A percentile compares a stretch with the other conserved stretches of the same genome.
phyloP scores from a whole-genome alignment of 345 rosid species.

The Zanthoxylum bungeanum region DNA sequence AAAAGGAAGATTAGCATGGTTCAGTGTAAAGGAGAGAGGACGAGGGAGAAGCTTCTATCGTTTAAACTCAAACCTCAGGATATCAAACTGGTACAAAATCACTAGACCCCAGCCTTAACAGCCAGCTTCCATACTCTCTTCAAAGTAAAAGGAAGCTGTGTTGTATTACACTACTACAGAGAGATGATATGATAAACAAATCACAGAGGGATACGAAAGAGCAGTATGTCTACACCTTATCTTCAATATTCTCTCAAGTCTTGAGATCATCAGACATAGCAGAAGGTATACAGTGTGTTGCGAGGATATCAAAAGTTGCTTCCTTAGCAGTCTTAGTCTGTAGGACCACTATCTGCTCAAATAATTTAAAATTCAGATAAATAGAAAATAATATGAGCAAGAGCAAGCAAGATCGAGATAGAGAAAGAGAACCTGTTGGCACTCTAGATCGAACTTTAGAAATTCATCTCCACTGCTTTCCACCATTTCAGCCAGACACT shows the following conservation, averaged over 20 bases:
- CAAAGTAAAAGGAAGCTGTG: background rate
- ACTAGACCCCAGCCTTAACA: background rate
- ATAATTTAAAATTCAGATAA: background rate
- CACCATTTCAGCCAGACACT: slow-evolving; percentile 78
- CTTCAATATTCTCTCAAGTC: slow-evolving; percentile 29
- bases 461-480: slow-evolving; percentile 77
- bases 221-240: background rate
- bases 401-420: background rate
- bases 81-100: background rate
- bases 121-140: background rate
- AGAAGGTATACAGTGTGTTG: slow-evolving; percentile 83
- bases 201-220: background rate
- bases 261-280: slow-evolving; percentile 88
- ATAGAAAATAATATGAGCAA: no score
- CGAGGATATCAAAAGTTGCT: slow-evolving; percentile 69
- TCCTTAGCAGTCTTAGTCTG: slow-evolving; percentile 69
- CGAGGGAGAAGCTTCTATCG: slow-evolving; percentile 55
- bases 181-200: background rate
- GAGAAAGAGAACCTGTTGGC: slow-evolving; percentile 61
- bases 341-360: slow-evolving; percentile 65
- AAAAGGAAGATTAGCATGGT: background rate
- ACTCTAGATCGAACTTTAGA: slow-evolving; percentile 77
- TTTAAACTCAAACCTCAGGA: slow-evolving; percentile 41
- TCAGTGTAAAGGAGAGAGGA: background rate
- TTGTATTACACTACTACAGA: background rate